Conservation (phyloP, 352 stramenopile genomes). For the Pythium aristosporum region DNA sequence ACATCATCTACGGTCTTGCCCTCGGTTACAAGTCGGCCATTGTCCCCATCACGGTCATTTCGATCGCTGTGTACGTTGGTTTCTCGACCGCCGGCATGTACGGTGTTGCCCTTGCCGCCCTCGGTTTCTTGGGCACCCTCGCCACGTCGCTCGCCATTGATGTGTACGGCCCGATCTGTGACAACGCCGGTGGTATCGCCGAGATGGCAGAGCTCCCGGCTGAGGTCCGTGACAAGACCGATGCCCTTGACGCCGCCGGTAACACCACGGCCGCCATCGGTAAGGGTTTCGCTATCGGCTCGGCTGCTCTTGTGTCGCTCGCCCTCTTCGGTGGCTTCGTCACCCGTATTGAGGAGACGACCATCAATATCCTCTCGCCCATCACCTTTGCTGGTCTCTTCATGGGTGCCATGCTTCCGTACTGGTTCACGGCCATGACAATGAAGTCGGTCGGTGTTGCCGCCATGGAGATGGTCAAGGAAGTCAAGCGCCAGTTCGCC, state of each 20-base stretch:
- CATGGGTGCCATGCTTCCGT: conserved; percentile 99
- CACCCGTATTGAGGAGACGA: conserved; percentile 93
- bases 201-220: conserved; percentile 98
- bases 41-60: conserved; percentile 98
- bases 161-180: conserved; percentile 98
- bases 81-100: conserved; percentile 98
- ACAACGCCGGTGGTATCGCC: conserved; percentile 99
- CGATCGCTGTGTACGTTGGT: conserved; percentile 96
- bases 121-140: conserved; percentile 99
- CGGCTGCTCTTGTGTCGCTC: conserved; percentile 97
- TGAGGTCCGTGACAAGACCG: conserved; percentile 98
- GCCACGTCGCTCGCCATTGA: conserved; percentile 99
- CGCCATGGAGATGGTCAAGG: conserved; percentile 99
- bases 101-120: conserved; percentile 94
- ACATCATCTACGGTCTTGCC: conserved; percentile 99
- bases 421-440: conserved; percentile 99
- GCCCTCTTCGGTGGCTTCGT: conserved; percentile 99
- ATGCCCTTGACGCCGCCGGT: conserved; percentile 98
- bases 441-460: conserved; percentile 99
- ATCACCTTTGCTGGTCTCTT: conserved; percentile 99
- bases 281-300: conserved; percentile 99
- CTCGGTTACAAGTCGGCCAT: conserved; percentile 99
- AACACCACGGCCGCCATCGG: conserved; percentile 99
- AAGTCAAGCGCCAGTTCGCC: conserved; percentile 99
- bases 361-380: conserved; percentile 97